Evolutionary conservation across 1,284 basidiomycete species (phyloP), one percentile per base, ranked within the genome.

Genomic region (Meripilus lineatus): DNA sequence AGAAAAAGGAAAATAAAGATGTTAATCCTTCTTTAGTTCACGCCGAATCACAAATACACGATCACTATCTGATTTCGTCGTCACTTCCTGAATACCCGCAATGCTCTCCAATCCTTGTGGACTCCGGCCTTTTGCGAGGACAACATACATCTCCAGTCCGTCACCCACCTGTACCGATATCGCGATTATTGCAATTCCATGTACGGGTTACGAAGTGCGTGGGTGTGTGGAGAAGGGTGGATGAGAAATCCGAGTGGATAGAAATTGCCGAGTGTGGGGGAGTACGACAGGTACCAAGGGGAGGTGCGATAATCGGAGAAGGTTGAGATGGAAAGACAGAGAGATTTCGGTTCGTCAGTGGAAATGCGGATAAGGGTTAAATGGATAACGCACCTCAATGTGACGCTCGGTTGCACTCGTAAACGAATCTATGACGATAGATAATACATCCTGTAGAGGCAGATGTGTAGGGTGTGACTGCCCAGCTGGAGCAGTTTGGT

Each of bases 331-430:
- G n/a, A n/a, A n/a, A n/a, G n/a, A n/a, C n/a, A n/a, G n/a, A n/a
- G n/a, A n/a, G n/a, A n/a, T n/a, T n/a, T n/a, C n/a, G n/a, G n/a
- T n/a, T n/a, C n/a, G n/a, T n/a, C n/a, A n/a, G n/a, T n/a, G n/a
- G n/a, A n/a, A n/a, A n/a, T n/a, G n/a, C n/a, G n/a, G n/a, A n/a
- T n/a, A n/a, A n/a, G n/a, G n/a, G n/a, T n/a, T n/a, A 22, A 25
- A 32, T 32, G 22, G 30, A 17, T 32, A 30, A 53, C 70, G 51
- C 52, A 88, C 86, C 79, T 96, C 93, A 62, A 97, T 97, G 65
- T 97, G 93, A 53, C 93, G 81, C 69, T 97, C 93, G 11, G 93
- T 95, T 25, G 93, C 93, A 52, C 89, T 82, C 25, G 90, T 92
- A 63, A 93, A 93, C 17, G 91, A 90, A 70, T 97, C 93, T 49